phyloP scores from a whole-genome alignment of 2,329 filamentous ascomycete species.

The Parastagonospora avenae region DNA sequence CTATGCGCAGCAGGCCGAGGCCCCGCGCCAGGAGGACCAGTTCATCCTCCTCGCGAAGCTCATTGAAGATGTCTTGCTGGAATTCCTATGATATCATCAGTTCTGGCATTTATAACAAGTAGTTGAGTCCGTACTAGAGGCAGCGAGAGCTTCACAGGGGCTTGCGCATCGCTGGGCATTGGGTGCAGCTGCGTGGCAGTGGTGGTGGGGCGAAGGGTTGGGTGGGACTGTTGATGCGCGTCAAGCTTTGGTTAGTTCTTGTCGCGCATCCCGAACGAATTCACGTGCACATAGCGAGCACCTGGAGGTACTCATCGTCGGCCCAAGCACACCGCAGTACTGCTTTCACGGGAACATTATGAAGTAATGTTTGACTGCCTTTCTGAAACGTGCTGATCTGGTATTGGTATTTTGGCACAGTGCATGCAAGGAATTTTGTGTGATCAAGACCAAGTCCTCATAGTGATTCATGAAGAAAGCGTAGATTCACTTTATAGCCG shows the following conservation, averaged over 20 bases:
- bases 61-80: conserved; percentile 88
- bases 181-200: conserved; percentile 19
- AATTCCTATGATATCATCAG: conserved; percentile 65
- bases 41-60: conserved; percentile 79
- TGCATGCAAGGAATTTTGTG: too few species aligned
- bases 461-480: conserved; percentile 4
- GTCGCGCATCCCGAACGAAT: conserved; percentile 29
- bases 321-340: not conserved
- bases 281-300: conserved; percentile 23
- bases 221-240: conserved; percentile 21
- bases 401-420: too few species aligned
- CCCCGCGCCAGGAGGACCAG: conserved; percentile 90
- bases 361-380: too few species aligned
- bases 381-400: too few species aligned
- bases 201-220: conserved; percentile 21
- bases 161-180: conserved; percentile 50
- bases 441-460: too few species aligned
- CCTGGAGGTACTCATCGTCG: not conserved
- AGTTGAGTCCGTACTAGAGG: conserved; percentile 62
- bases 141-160: conserved; percentile 79
- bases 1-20: conserved; percentile 85
- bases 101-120: not conserved
- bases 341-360: not conserved
- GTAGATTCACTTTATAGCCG: conserved; percentile 25
- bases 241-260: conserved; percentile 3